Evolutionary conservation across 495 filamentous ascomycete species (phyloP).

Genomic region (Penicillium daleae): DNA sequence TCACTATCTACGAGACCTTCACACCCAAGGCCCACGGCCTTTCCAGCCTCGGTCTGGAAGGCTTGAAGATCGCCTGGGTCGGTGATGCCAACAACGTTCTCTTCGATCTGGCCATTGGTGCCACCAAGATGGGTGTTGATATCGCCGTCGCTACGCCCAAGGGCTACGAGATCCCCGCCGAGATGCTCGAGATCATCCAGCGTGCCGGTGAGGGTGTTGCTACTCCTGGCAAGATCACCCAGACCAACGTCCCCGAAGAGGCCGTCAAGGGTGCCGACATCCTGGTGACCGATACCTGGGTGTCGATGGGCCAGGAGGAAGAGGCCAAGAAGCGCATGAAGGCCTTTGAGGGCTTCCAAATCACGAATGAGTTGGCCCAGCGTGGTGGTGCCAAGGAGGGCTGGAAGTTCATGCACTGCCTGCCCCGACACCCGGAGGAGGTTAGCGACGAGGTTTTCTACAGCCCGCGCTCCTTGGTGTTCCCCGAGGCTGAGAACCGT

Average conservation of each 20-base stretch:
- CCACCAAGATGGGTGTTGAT: slow-evolving; percentile 82
- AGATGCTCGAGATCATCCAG: slow-evolving; percentile 71
- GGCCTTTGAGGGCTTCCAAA: slow-evolving; percentile 87
- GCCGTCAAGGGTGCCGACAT: slow-evolving; percentile 88
- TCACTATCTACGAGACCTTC: slow-evolving; percentile 84
- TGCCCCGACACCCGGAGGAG: slow-evolving; percentile 93
- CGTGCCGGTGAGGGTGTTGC: slow-evolving; percentile 58
- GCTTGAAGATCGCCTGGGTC: slow-evolving; percentile 90
- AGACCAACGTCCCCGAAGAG: slow-evolving; percentile 82
- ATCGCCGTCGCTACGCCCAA: slow-evolving; percentile 83
- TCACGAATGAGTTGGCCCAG: slow-evolving; percentile 79
- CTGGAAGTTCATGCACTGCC: slow-evolving; percentile 99
- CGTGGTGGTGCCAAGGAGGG: slow-evolving; percentile 82
- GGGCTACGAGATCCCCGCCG: slow-evolving; percentile 74
- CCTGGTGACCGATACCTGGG: slow-evolving; percentile 94
- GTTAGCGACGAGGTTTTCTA: slow-evolving; percentile 96
- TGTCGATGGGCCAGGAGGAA: slow-evolving; percentile 94
- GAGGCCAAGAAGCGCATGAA: slow-evolving; percentile 74
- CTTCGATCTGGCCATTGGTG: slow-evolving; percentile 86
- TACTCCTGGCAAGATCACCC: slow-evolving; percentile 65
- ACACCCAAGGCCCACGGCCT: slow-evolving; percentile 46
- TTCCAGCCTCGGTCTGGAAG: slow-evolving; percentile 69
- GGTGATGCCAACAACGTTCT: slow-evolving; percentile 97
- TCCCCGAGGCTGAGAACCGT: slow-evolving; percentile 91
- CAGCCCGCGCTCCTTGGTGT: slow-evolving; percentile 77